Evolutionary conservation across 2,329 filamentous ascomycete species (phyloP), one percentile per base, ranked within the genome.

Genomic region (Paecilomyces fulvus): DNA sequence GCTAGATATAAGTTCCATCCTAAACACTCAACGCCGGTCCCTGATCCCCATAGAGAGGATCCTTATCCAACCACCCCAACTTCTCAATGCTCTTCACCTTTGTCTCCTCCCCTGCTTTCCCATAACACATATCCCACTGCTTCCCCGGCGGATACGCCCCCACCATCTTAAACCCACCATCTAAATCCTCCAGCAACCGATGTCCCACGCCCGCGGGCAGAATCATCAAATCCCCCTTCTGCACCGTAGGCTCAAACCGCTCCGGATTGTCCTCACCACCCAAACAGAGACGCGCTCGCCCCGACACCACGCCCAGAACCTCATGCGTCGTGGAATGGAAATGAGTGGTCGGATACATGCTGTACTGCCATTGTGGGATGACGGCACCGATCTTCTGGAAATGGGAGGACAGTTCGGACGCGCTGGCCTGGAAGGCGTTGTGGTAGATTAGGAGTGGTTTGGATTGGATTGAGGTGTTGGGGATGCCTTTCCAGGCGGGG

Each of bases 51-150:
- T 83, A 85, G 17, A 87, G 68, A 17, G 84, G 84, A 74, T 87
- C 84, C 58, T 65, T 77, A 49, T 75, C 66, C 60, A 87, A 83
- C 84, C 84, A 87, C 4, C 61, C 63, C 63, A 87, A 61, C 3
- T 63, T 61, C 54, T 61, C 65, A 51, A 86, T 85, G 6, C 61
- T 66, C 56, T 77, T 69, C 6, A 80, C 68, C 63, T 80, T 81
- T 6, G 69, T 67, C 64, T 82, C 79, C 65, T 87, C 85, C 0
- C 76, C 81, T 37, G 74, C 63, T 53, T 75, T 75, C 1, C 85
- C 86, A 73, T 88, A 87, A 63, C 85, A 88, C 86, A 89, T 88
- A 68, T 89, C 85, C 84, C 84, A 89, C 17, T 68, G 61, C 56
- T 75, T 77, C 14, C 73, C 80, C 23, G 61, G 72, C 0, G 84